Percentiles rank a stretch among this genome's conserved stretches.
Evolutionary conservation across 176 grass and related monocot species (phyloP).

Genomic region (Dendrocalamus sinicus): DNA sequence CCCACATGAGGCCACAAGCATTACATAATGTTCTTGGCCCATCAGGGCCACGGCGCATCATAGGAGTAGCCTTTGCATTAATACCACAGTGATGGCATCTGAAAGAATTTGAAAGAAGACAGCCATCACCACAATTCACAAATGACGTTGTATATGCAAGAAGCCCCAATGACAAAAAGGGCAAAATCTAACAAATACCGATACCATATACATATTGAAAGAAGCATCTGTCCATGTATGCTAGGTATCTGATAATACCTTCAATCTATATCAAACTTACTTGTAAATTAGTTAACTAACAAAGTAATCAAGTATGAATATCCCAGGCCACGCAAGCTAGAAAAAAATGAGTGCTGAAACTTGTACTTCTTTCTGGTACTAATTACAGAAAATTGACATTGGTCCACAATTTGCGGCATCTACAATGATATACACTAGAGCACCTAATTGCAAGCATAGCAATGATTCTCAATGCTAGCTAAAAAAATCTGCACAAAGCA

Average conservation of each 20-base stretch:
- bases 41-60: slow-evolving; percentile 98
- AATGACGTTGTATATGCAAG: neutral
- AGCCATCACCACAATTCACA: slow-evolving; percentile 27
- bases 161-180: neutral
- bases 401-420: neutral
- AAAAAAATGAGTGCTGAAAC: neutral
- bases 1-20: slow-evolving; percentile 99
- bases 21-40: slow-evolving; percentile 97
- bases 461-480: slow-evolving; percentile 1
- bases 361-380: neutral
- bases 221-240: neutral
- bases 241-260: slow-evolving; percentile 30
- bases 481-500: neutral
- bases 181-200: neutral
- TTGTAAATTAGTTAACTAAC: slow-evolving; percentile 12
- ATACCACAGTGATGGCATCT: slow-evolving; percentile 96
- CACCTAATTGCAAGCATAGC: neutral
- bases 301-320: slow-evolving; percentile 24
- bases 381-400: neutral
- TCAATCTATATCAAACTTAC: slow-evolving; percentile 28
- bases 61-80: slow-evolving; percentile 75
- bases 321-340: neutral
- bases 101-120: slow-evolving; percentile 33
- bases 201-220: slow-evolving; percentile 6
- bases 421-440: slow-evolving; percentile 24